Evolutionary conservation across 1,284 basidiomycete genomes (phyloP), one percentile per base, ranked within the genome.

Genomic region (Xerocomus cyaneibrunnescens): DNA sequence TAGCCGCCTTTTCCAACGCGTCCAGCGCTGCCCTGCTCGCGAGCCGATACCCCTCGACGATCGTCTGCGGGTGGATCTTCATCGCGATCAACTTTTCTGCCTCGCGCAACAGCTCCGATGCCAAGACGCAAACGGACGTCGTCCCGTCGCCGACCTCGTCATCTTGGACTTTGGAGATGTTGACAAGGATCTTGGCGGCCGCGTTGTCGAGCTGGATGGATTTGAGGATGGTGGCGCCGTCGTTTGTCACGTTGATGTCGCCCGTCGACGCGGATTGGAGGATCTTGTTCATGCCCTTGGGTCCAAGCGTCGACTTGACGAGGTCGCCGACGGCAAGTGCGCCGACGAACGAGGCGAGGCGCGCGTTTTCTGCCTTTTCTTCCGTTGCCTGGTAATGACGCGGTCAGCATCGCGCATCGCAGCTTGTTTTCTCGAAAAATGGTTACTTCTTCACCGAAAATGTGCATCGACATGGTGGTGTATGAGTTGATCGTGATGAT

Each of bases 161-260:
- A 66, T 99, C 97, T 74, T 99, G 97, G 16, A 98, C 95, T 71
- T 99, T 99, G n/a, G 93, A 96, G 70, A 99, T 99, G 74, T 99
- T 98, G 66, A 99, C 97, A 48, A 99, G 83, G 68, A 99, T 98
- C 78, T 99, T 99, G 48, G 97, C 97, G 0, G 97, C 96, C 3
- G 97, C 92, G 69, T 99, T 99, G 75, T 99, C 97, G 58, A 99
- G 85, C 62, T 94, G 90, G 64, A 99, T 98, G 48, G 92, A 87
- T 71, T 97, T 98, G 58, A 99, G 83, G 65, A 99, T 99, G 40
- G 97, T 99, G 3, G 97, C 97, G 16, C 97, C 97, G 71, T 99
- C 97, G 73, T 99, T 99, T 16, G 97, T 99, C 50, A 99, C 95
- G 54, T 88, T 96, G 62, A 99, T 92, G 37, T 95, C 92, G 30